Percentiles rank a stretch among this genome's conserved stretches.
Conservation (phyloP, 257 asterid species). For the Rhazya stricta region DNA sequence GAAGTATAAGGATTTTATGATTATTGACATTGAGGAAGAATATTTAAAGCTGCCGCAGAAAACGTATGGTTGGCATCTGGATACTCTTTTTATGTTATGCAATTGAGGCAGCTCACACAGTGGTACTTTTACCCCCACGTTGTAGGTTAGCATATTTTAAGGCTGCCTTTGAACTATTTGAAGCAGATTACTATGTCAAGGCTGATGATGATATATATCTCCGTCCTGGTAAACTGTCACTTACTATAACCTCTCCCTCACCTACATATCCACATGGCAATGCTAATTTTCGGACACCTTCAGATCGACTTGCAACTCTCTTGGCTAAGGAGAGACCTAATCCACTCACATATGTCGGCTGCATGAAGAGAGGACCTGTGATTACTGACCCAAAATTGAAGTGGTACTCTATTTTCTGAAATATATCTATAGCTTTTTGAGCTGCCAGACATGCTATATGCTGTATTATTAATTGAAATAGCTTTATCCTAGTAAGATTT, state of each 20-base stretch:
- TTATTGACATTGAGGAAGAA: constrained; percentile 23
- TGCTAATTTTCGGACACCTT: background rate
- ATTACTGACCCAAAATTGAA: constrained; percentile 24
- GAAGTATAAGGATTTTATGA: constrained; percentile 23
- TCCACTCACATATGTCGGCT: constrained; percentile 16
- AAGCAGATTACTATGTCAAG: constrained; percentile 28
- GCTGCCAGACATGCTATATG: background rate
- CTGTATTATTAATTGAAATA: background rate
- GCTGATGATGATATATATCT: constrained; percentile 25
- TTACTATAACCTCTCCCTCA: background rate
- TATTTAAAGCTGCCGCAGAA: constrained; percentile 19
- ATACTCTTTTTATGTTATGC: background rate
- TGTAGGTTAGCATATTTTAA: constrained; percentile 23
- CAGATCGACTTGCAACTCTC: constrained; percentile 27
- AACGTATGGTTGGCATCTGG: constrained; percentile 14
- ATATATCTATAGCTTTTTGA: background rate
- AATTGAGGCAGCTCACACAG: background rate
- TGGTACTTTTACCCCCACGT: background rate
- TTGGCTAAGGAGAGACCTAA: constrained; percentile 24
- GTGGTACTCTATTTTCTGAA: constrained; percentile 12
- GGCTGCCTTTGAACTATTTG: constrained; percentile 24
- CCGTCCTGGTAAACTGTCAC: constrained; percentile 19
- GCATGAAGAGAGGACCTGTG: constrained; percentile 31
- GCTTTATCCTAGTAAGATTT: background rate
- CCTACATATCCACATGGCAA: background rate